phyloP scores from a whole-genome alignment of 495 filamentous ascomycete genomes.

The Schizothecium vesticola region DNA sequence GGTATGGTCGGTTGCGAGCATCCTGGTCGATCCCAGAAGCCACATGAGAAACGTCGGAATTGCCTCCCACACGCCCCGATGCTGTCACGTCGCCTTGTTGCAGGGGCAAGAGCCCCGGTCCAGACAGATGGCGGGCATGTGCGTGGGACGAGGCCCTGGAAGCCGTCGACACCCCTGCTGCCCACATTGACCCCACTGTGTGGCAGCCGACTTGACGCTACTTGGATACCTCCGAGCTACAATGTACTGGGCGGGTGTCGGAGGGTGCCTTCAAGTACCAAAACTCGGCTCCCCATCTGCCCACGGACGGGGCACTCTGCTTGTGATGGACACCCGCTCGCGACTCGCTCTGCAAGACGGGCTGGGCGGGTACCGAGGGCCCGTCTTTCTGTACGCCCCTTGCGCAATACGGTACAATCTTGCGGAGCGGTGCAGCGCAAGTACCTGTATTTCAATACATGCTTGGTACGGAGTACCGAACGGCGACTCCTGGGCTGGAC shows the following conservation, averaged over 20 bases:
- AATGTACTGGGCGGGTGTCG: no score
- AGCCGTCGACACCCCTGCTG: background rate
- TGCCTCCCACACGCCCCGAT: conserved; percentile 9
- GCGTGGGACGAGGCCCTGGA: conserved; percentile 16
- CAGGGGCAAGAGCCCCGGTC: conserved; percentile 15
- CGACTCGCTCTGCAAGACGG: background rate
- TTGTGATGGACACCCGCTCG: background rate
- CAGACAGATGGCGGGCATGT: conserved; percentile 20
- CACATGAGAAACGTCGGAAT: conserved; percentile 16
- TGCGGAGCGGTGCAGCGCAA: background rate
- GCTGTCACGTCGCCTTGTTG: conserved; percentile 6
- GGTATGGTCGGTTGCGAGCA: conserved; percentile 5
- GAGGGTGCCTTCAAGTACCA: background rate
- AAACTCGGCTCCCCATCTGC: no score
- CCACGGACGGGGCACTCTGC: no score
- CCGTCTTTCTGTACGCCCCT: background rate
- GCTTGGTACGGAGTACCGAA: conserved; percentile 2
- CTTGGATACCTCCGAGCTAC: background rate
- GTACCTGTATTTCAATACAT: conserved; percentile 4
- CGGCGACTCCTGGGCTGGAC: background rate
- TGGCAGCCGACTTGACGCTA: background rate
- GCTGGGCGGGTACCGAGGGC: background rate
- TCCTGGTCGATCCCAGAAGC: conserved; percentile 14
- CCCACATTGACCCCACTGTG: background rate
- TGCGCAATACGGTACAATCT: no score